Evolutionary conservation across 1,139 yeast genomes (phyloP).

Genomic region (Lodderomyces jiufengensis): DNA sequence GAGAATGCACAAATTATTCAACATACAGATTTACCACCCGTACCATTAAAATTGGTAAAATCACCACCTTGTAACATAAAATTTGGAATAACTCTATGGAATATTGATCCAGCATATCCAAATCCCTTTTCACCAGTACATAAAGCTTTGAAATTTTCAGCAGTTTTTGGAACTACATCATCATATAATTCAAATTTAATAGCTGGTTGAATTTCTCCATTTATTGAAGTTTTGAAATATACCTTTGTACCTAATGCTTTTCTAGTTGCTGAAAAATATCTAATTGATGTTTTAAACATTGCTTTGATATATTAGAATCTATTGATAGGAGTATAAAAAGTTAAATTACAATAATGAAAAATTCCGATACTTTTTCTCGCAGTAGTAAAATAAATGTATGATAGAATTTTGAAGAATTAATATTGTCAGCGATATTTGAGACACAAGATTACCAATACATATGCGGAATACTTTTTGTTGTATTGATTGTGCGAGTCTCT

Average conservation of each 20-base stretch:
- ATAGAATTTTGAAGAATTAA: too few relatives aligned
- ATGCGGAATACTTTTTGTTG: too few relatives aligned
- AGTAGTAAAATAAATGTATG: too few relatives aligned
- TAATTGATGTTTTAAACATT: slow-evolving; percentile 10
- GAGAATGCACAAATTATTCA: too few relatives aligned
- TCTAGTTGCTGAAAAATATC: slow-evolving; percentile 31
- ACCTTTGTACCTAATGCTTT: slow-evolving; percentile 33
- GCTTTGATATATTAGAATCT: slow-evolving; percentile 16
- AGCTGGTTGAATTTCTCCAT: slow-evolving; percentile 28
- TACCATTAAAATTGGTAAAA: slow-evolving; percentile 38
- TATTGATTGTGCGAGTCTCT: too few relatives aligned
- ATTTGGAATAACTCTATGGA: slow-evolving; percentile 42
- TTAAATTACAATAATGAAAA: too few relatives aligned
- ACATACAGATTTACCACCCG: slow-evolving; percentile 42
- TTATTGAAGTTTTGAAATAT: slow-evolving; percentile 35
- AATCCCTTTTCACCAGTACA: slow-evolving; percentile 94
- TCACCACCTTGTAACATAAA: slow-evolving; percentile 47
- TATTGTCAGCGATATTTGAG: too few relatives aligned
- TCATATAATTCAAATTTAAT: slow-evolving; percentile 61
- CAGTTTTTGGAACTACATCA: slow-evolving; percentile 92
- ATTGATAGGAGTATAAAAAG: too few relatives aligned
- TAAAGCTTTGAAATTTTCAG: slow-evolving; percentile 93
- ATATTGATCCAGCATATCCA: slow-evolving; percentile 62
- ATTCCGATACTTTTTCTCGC: too few relatives aligned
- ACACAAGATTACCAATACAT: too few relatives aligned